phyloP scores from a whole-genome alignment of 306 rosid genomes.

The Trichosanthes cucumerina region DNA sequence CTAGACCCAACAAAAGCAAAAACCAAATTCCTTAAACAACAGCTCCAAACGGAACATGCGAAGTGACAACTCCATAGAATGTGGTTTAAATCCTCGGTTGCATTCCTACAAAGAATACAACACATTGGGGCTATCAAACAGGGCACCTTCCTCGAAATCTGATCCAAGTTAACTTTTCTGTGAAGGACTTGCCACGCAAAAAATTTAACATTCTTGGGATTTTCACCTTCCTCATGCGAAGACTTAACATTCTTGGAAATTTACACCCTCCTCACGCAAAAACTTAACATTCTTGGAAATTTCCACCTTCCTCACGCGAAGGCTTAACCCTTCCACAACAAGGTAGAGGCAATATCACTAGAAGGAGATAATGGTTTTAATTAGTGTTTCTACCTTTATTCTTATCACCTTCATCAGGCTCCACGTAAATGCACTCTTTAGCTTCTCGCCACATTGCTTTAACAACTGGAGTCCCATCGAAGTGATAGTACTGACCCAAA shows the following conservation, averaged over 20 bases:
- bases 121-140: neutral
- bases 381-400: no score
- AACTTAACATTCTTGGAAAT: no score
- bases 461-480: conserved; percentile 46
- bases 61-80: neutral
- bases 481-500: conserved; percentile 64
- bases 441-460: conserved; percentile 74
- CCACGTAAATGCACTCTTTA: conserved; percentile 67
- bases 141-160: neutral
- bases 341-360: neutral
- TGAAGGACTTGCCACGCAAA: neutral
- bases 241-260: no score
- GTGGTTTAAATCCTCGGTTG: neutral
- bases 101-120: neutral
- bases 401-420: conserved; percentile 41
- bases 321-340: neutral
- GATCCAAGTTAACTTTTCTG: neutral
- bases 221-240: no score
- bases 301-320: neutral
- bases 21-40: no score
- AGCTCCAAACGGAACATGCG: neutral
- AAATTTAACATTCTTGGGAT: neutral
- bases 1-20: no score
- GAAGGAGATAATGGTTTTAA: neutral
- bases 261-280: neutral